Evolutionary conservation across 192 early-diverging fungal species (phyloP).

Genomic region (Spinellus fusiger): DNA sequence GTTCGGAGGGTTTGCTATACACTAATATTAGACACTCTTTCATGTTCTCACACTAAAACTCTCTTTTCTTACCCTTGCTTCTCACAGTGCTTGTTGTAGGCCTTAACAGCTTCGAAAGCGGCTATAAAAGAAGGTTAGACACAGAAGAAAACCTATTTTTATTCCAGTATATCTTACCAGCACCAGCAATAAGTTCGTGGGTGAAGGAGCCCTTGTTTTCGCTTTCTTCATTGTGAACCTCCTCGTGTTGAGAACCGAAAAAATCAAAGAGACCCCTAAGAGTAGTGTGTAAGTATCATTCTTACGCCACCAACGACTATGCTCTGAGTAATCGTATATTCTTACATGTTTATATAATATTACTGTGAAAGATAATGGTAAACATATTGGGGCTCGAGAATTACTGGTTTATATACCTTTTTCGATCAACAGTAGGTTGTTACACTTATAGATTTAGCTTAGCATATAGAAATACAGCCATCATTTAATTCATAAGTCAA

Average conservation of each 20-base stretch:
- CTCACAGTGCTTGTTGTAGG: conserved; percentile 24
- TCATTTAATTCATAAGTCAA: background rate
- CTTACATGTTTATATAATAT: background rate
- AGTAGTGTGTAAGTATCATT: background rate
- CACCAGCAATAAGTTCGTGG: conserved; percentile 36
- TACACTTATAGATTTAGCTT: no score
- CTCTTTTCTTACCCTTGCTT: conserved; percentile 13
- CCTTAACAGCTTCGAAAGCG: conserved; percentile 28
- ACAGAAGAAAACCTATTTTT: background rate
- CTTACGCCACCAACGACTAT: no score
- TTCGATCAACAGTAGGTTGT: no score
- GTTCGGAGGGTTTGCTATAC: conserved; percentile 21
- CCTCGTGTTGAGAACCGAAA: conserved; percentile 12
- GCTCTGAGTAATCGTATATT: background rate
- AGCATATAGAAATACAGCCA: background rate
- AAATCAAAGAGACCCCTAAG: conserved; percentile 23
- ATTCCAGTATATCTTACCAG: conserved; percentile 17
- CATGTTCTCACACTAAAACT: background rate
- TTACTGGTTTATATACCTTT: no score
- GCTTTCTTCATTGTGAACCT: conserved; percentile 1
- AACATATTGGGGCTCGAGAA: background rate
- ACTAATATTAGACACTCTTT: background rate
- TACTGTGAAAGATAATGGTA: background rate
- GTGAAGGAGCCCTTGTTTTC: conserved; percentile 27
- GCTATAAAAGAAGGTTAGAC: background rate